phyloP scores from a whole-genome alignment of 1,284 basidiomycete genomes.

The Pyrrhoderma lamaoense region DNA sequence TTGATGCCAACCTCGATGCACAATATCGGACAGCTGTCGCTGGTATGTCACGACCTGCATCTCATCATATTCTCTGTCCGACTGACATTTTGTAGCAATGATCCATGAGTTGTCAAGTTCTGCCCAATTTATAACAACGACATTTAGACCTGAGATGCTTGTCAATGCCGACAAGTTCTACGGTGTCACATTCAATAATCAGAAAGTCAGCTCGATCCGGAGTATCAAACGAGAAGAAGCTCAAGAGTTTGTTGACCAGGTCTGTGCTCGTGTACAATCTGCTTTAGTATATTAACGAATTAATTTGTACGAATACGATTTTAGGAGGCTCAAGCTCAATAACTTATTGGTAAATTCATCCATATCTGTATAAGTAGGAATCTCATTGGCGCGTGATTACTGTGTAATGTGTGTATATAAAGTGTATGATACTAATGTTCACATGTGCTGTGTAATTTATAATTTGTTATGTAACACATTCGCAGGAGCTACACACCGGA shows the following conservation, averaged over 20 bases:
- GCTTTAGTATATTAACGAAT: no score
- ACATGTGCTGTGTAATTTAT: no score
- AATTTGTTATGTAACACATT: no score
- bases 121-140: slow-evolving; percentile 98
- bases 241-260: slow-evolving; percentile 82
- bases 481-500: no score
- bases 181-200: slow-evolving; percentile 97
- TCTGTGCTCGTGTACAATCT: no score
- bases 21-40: slow-evolving; percentile 97
- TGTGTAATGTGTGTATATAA: no score
- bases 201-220: slow-evolving; percentile 87
- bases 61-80: not conserved
- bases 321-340: slow-evolving; percentile 27
- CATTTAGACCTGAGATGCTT: slow-evolving; percentile 96
- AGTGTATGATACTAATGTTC: no score
- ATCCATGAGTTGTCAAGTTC: slow-evolving; percentile 82
- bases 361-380: no score
- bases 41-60: slow-evolving; percentile 40
- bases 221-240: slow-evolving; percentile 80
- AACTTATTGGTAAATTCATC: not conserved
- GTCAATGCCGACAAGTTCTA: slow-evolving; percentile 94
- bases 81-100: slow-evolving; percentile 57
- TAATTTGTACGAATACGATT: no score
- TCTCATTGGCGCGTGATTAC: no score
- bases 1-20: slow-evolving; percentile 96